Base-by-base conservation (phyloP, 2,329 filamentous ascomycete species). In the Ascochyta koolunga region DNA sequence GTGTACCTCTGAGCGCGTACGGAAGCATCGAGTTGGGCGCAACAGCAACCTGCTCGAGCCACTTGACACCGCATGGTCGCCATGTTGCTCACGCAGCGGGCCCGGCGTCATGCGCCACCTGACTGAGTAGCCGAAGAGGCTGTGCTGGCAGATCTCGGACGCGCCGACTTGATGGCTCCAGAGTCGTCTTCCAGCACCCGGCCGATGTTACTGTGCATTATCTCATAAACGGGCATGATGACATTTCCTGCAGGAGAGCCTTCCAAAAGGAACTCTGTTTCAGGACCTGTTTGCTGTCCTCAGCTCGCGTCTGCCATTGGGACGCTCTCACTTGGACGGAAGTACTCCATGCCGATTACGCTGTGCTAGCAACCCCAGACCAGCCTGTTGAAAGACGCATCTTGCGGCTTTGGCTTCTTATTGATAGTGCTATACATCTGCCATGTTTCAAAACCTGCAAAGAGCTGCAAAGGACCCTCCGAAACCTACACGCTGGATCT, bases 1-100 rank as follows among this genome's bases (percentile, higher is more conserved):
- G 63, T 70, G 68, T 70, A 69, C 66, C 62, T 65, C 50, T 44
- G 50, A 65, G 71, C 71, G 71, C 70, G 54, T 74, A 65, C 70
- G 73, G 70, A 69, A 68, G 65, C 68, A 68, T 38, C 19, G 24
- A 21, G 13, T 32, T 29, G 15, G 46, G 51, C 41, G 43, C 53
- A 40, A 58, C 49, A 35, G 54, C 35, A 59, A 39, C 46, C 43
- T 62, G 57, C 47, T 53, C 58, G 56, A 54, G 62, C 62, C 55
- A 53, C 48, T 27, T 38, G 36, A 48, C 48, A 11, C 27, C 48
- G 47, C 42, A 45, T 50, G 29, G 55, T 43, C 21, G 57, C 44
- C 50, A 8, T 46, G 48, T 24, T 38, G 46, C 32, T 44, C 55
- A 51, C 55, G 52, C 51, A 48, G 50, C 16, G 48, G 36, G 42